Evolutionary conservation across 78 protist species (phyloP), one percentile per base, ranked within the genome.

Genomic region (Parvularia atlantis): DNA sequence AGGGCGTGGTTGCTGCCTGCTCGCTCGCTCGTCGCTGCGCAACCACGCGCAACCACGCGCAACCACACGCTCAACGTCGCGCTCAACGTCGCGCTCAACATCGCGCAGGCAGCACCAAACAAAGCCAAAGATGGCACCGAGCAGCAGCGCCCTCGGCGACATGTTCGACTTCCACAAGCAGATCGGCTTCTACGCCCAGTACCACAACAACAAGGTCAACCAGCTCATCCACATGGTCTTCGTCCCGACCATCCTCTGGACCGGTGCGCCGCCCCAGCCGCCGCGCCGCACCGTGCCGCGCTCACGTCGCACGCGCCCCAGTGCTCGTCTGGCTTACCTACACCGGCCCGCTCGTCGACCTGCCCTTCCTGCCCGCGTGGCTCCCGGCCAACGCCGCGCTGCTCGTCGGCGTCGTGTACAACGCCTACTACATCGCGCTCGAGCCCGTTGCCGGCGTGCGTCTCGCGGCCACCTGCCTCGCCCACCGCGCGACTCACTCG

Each of bases 231-330:
- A 76, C 59, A 35, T 65, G 11, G 6, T 76, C n/a, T 76, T 24
- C n/a, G 68, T 76, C 31, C 68, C 69, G 73, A 20, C 28, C 39
- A 76, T 76, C n/a, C 39, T 76, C 40, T 68, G 66, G 71, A 66
- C 81, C 0, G 14, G 52, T n/a, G n/a, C n/a, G n/a, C n/a, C n/a
- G n/a, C n/a, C n/a, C n/a, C n/a, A n/a, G n/a, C n/a, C n/a, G n/a
- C n/a, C n/a, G n/a, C n/a, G n/a, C n/a, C n/a, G n/a, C n/a, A n/a
- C n/a, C n/a, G n/a, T n/a, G n/a, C n/a, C n/a, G n/a, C n/a, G n/a
- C n/a, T n/a, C n/a, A n/a, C n/a, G n/a, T n/a, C n/a, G n/a, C n/a
- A n/a, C n/a, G n/a, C n/a, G n/a, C n/a, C n/a, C n/a, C n/a, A n/a
- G n/a, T n/a, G 28, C n/a, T 66, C 37, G 70, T 73, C 43, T 43